Conservation (phyloP, 2,329 filamentous ascomycete species). For the Dactylellina cionopaga region DNA sequence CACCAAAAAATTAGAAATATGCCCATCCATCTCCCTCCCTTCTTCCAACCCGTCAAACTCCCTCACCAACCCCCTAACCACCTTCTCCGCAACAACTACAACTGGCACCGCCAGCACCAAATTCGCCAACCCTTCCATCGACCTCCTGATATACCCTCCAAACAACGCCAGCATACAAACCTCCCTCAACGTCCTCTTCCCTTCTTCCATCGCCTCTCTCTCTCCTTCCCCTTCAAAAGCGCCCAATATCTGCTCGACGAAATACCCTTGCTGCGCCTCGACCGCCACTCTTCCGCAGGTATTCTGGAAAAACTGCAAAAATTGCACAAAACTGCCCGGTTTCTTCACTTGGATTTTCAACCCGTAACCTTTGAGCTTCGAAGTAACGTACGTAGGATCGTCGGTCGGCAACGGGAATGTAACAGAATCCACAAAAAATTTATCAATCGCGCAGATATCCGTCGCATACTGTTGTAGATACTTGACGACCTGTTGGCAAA, state of each 20-base stretch:
- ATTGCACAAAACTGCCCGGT: slow-evolving; percentile 66
- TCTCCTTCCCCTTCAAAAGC: slow-evolving; percentile 58
- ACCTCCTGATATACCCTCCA: slow-evolving; percentile 16
- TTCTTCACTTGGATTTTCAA: slow-evolving; percentile 63
- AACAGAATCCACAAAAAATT: slow-evolving; percentile 64
- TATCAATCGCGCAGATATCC: slow-evolving; percentile 65
- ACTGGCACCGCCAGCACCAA: slow-evolving; percentile 34
- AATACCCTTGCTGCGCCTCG: slow-evolving; percentile 68
- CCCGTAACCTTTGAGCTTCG: slow-evolving; percentile 69
- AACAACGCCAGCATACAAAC: slow-evolving; percentile 26
- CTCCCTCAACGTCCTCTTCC: slow-evolving; percentile 26
- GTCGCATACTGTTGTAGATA: slow-evolving; percentile 71
- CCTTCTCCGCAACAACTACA: slow-evolving; percentile 7
- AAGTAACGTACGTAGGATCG: slow-evolving; percentile 72
- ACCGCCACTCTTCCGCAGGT: slow-evolving; percentile 69
- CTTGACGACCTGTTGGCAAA: slow-evolving; percentile 70
- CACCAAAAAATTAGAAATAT: slow-evolving; percentile 30
- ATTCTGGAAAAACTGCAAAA: slow-evolving; percentile 69
- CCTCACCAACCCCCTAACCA: slow-evolving; percentile 4
- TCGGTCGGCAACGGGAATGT: slow-evolving; percentile 70
- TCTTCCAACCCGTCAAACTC: slow-evolving; percentile 44
- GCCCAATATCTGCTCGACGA: slow-evolving; percentile 66
- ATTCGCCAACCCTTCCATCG: slow-evolving; percentile 20
- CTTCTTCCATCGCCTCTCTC: not conserved
- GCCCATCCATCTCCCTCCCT: slow-evolving; percentile 23